Conservation (phyloP, 208 protist genomes). For the Dictyostelium gargantuum region DNA sequence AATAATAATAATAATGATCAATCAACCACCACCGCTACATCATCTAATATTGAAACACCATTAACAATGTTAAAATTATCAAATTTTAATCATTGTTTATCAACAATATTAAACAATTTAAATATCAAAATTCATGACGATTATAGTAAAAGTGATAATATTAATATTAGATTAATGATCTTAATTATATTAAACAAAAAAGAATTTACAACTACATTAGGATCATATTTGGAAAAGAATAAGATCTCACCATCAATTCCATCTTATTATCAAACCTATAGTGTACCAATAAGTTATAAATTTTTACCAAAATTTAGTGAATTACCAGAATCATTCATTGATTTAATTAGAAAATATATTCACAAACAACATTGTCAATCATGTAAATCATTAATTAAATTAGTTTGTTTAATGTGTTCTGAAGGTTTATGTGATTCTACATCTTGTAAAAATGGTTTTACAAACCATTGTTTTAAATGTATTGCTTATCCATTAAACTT, state of each 20-base stretch:
- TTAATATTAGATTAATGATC: not conserved
- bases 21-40: too few relatives aligned
- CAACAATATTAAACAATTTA: too few relatives aligned
- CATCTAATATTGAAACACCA: not conserved
- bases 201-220: not conserved
- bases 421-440: not conserved
- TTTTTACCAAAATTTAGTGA: conserved; percentile 6
- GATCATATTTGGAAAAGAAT: not conserved
- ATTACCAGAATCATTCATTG: not conserved
- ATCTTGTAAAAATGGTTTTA: not conserved
- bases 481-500: not conserved
- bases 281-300: not conserved
- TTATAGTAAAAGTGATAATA: not conserved
- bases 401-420: conserved; percentile 18
- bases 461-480: conserved; percentile 1
- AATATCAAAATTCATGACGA: too few relatives aligned
- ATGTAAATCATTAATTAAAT: conserved; percentile 20
- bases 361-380: not conserved
- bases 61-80: not conserved
- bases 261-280: not conserved
- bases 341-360: not conserved
- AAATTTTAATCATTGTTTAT: not conserved
- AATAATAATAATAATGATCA: too few relatives aligned
- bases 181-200: not conserved
- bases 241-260: not conserved